Evolutionary conservation across 768 basidiomycete genomes (phyloP), one percentile per base, ranked within the genome.

Genomic region (Calocera cornea): DNA sequence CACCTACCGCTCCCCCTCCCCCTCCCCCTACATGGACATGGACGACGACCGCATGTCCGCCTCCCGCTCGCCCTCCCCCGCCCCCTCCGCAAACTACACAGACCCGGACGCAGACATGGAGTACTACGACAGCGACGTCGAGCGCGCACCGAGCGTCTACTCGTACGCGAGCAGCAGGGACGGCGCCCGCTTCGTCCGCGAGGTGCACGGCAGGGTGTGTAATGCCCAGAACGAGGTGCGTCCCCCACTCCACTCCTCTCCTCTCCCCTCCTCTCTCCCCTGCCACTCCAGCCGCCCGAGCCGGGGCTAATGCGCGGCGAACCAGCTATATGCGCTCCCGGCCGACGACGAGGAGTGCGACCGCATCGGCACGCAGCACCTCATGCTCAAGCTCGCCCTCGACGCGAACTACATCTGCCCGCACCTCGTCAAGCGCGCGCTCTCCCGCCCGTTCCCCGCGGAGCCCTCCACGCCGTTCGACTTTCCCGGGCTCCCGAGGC

Each of bases 221-320:
- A 60, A 60, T 19, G 54, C 54, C 54, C 54, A 60, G 54, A 60
- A 60, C 27, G 54, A 60, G 31, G 54, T 60, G 54, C 54, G 54
- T 27, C 14, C 49, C 8, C 49, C 49, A 27, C n/a, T 50, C 49
- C 49, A 7, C 22, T 27, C 49, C 12, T 27, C 12, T 50, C 24
- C 24, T n/a, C 31, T 16, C 27, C 54, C 54, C 54, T 60, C 10
- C 44, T 24, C 44, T 7, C 44, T 19, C 19, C 44, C 19, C 24
- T 7, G 7, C 8, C 44, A 8, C 16, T 7, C 8, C 44, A 24
- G 44, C 19, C 44, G n/a, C n/a, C n/a, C n/a, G n/a, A n/a, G n/a
- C 44, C 7, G 24, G 2, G 31, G 22, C 54, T 60, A 19, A 27
- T 16, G 27, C 14, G 31, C 54, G 7, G 54, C 19, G 31, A 5